phyloP scores from a whole-genome alignment of 2,329 filamentous ascomycete species.

The Fusarium newnesense region DNA sequence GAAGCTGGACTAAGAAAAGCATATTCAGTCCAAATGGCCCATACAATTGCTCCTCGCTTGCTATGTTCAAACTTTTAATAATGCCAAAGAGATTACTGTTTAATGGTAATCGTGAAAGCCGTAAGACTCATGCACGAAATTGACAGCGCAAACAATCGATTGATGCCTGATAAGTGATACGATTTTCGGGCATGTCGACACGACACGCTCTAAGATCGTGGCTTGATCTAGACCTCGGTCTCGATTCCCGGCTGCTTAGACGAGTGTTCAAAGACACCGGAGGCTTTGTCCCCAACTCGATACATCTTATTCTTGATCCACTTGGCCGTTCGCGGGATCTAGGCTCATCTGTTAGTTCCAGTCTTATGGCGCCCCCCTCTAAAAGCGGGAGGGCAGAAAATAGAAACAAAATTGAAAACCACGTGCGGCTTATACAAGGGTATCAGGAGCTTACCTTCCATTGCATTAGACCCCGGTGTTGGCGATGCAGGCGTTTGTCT shows the following conservation, averaged over 20 bases:
- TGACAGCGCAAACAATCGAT: not conserved
- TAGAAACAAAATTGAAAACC: slow-evolving; percentile 3
- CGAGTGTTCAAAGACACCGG: slow-evolving; percentile 67
- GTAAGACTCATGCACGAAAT: not conserved
- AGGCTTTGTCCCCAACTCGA: slow-evolving; percentile 68
- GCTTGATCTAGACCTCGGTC: slow-evolving; percentile 69
- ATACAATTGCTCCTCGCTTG: slow-evolving; percentile 21
- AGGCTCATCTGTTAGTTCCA: slow-evolving; percentile 26
- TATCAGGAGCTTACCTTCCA: slow-evolving; percentile 59
- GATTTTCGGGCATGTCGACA: not conserved
- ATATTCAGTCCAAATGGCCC: not conserved
- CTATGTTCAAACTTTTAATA: slow-evolving; percentile 10
- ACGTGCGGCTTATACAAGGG: slow-evolving; percentile 3
- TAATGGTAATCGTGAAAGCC: not conserved
- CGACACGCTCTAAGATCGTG: slow-evolving; percentile 14
- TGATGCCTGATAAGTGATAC: not conserved
- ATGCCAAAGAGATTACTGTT: not conserved
- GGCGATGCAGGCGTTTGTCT: slow-evolving; percentile 69
- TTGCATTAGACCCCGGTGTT: slow-evolving; percentile 78
- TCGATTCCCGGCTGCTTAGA: slow-evolving; percentile 70
- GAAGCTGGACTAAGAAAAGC: not conserved
- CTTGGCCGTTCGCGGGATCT: slow-evolving; percentile 58
- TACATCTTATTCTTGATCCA: slow-evolving; percentile 64
- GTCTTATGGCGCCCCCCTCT: slow-evolving; percentile 1
- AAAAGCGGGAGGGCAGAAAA: slow-evolving; percentile 11